Base-by-base conservation (phyloP, 2,329 filamentous ascomycete species). In the Epichloe aotearoae region DNA sequence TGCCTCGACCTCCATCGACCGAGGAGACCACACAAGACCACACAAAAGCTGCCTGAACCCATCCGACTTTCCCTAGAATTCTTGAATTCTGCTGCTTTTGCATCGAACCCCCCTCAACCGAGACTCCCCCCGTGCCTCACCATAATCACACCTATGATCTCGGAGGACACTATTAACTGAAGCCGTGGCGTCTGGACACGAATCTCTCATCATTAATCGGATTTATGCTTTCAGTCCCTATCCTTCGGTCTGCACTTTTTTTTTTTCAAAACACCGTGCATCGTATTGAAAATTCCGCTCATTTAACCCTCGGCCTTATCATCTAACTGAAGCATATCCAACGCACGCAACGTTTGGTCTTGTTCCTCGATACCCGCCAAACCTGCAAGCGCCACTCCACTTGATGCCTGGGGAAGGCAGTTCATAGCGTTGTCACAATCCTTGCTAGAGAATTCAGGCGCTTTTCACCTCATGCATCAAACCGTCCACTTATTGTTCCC, bases 401-500 rank as follows among this genome's bases (percentile, higher is more conserved):
- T 50, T 46, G 42, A 46, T 45, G 23, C 33, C 38, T 43, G 47
- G 40, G 39, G 10, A 43, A 33, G 39, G 40, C 30, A 43, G 40
- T 37, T 49, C 40, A 26, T 33, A 43, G 33, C 15, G 12, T 7
- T 19, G 33, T 39, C 42, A 12, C 23, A 17, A 50, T 19, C 30
- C 48, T 44, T 45, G 34, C 23, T 33, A 34, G 20, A 45, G n/a
- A 46, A 12, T 45, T 26, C 39, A 12, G 23, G 14, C 26, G 43
- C 34, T 38, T 17, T 47, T 40, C 40, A 45, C 44, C 46, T 53
- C 53, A 52, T 37, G 5, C 39, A 14, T 30, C 40, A 19, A 30
- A 43, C 15, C 19, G n/a, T 55, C 34, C 43, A 41, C 43, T 52
- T 52, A 53, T 57, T 56, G 49, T 54, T 33, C 26, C 19, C 33